A percentile compares a stretch with the other conserved stretches of the same genome.
Evolutionary conservation across 257 asterid species (phyloP).

Genomic region (Scutellaria minor): DNA sequence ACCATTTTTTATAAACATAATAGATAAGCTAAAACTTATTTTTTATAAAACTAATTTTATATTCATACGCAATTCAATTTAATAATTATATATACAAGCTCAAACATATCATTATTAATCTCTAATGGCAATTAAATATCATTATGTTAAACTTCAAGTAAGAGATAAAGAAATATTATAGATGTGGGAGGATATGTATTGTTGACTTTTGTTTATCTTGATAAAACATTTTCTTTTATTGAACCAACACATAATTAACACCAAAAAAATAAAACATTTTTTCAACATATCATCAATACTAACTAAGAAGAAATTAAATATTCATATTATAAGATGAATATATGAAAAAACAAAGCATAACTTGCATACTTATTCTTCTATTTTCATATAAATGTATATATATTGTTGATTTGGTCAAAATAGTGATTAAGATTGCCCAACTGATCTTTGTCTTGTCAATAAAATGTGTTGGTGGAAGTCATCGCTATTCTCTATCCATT

Average conservation of each 20-base stretch:
- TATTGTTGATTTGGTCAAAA: conserved; percentile 33
- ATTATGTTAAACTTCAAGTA: conserved; percentile 1
- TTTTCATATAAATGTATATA: neutral
- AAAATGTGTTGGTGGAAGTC: conserved; percentile 23
- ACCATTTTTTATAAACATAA: too few relatives aligned
- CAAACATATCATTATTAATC: too few relatives aligned
- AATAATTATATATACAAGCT: too few relatives aligned
- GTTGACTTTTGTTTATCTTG: neutral
- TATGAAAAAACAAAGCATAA: neutral
- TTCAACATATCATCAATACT: neutral
- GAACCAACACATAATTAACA: too few relatives aligned
- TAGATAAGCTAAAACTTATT: too few relatives aligned
- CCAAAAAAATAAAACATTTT: neutral
- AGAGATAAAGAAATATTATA: neutral
- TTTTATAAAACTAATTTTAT: too few relatives aligned
- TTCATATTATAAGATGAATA: neutral
- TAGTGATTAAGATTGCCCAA: neutral
- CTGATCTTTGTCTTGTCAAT: conserved; percentile 6
- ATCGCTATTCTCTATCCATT: conserved; percentile 7
- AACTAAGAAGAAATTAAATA: neutral
- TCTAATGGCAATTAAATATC: neutral
- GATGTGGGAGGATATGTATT: neutral
- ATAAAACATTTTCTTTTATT: neutral
- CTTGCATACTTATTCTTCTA: conserved; percentile 26
- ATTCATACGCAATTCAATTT: too few relatives aligned